Base-by-base conservation (phyloP, 208 protist species). In the Leishmania tarentolae region DNA sequence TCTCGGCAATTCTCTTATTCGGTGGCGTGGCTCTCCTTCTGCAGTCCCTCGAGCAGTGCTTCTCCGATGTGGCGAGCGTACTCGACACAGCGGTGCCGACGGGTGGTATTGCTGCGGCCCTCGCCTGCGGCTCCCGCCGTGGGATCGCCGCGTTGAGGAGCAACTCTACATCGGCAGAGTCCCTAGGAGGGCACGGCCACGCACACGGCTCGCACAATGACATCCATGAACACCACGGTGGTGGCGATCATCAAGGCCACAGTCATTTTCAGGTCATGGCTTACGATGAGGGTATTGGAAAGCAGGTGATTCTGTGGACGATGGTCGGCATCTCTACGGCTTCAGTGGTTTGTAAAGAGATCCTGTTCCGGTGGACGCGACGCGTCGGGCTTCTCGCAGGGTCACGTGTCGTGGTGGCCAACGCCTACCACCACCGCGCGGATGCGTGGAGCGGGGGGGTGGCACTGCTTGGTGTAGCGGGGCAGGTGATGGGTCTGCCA, bases 381-480 rank as follows among this genome's bases (percentile, higher is more conserved):
- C 87, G 91, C 2, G 93, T 97, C 2, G 94, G 94, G 1, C 72
- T 88, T 82, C 85, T 80, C 2, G 94, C 94, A 9, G 90, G 91
- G 2, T 97, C 94, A 28, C 91, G 93, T 0, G 94, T 97, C 65
- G 92, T 96, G 4, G 87, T 97, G 37, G 94, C 94, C 28, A 97
- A 97, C 80, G 94, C 94, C 3, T 97, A 93, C 69, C 94, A 97
- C 72, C 94, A 97, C 83, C 92, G 94, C 31, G 94, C 93, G 1
- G 94, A 97, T 81, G 94, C 94, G 35, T 97, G 94, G 93, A 95
- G 89, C 74, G 92, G 91, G n/a, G 90, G 83, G 24, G 90, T 97
- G 19, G 93, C 93, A 69, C 88, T 97, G 42, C 61, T 97, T 35
- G 94, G 94, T 50, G 94, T 96, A 17, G 85, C 83, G 1, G 94